These are phyloP conservation scores for Aspergillus sp. DNA, from an alignment of 2,329 filamentous ascomycete genomes.

Conservation along the genomic window DNA sequence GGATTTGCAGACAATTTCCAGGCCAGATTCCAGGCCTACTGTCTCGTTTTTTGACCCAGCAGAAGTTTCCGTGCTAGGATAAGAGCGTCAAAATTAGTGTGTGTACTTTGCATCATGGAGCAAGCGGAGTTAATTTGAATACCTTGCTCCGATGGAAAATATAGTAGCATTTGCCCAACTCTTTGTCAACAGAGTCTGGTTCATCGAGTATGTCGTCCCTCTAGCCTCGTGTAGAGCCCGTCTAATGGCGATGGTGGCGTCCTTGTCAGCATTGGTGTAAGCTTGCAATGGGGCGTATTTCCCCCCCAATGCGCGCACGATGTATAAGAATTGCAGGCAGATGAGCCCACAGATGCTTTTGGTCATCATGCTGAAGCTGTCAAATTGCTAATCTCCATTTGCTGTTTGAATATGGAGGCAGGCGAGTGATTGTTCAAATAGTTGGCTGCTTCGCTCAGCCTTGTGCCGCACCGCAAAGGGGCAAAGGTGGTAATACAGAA, in stretches of 20 bases:
- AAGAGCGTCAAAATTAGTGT: neutral
- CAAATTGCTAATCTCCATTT: too few species aligned
- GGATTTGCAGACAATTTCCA: constrained; percentile 5
- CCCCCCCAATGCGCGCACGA: neutral
- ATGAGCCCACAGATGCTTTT: neutral
- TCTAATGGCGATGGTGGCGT: constrained; percentile 2
- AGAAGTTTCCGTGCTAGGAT: neutral
- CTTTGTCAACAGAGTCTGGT: constrained; percentile 2
- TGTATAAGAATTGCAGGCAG: neutral
- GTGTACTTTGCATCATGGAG: neutral
- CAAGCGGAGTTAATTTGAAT: neutral
- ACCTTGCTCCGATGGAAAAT: constrained; percentile 8
- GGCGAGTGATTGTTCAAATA: too few species aligned
- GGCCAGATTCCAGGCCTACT: neutral
- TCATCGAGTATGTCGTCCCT: neutral
- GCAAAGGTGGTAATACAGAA: too few species aligned
- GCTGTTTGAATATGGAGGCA: too few species aligned
- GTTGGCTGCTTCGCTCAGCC: too few species aligned
- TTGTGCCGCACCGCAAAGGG: too few species aligned
- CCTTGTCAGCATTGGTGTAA: neutral
- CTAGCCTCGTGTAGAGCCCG: neutral
- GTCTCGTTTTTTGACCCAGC: neutral
- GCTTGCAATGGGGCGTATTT: neutral
- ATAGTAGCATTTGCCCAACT: constrained; percentile 10
- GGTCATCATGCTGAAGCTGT: too few species aligned